Conservation (phyloP, 1,139 yeast genomes). For the Taiozyma sp. region DNA sequence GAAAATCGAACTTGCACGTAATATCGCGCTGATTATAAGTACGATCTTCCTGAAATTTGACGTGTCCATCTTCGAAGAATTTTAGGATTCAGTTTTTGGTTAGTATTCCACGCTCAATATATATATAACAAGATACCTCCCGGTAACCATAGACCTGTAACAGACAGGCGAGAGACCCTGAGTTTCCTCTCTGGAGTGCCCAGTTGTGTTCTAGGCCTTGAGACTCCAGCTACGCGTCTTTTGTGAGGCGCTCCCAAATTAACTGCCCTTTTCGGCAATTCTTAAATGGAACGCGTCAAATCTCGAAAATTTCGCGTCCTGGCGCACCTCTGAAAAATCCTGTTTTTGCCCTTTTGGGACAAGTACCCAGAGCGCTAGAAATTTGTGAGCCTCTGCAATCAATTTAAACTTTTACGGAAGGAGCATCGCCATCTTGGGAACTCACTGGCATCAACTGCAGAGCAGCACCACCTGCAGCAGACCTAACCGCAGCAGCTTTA, state of each 20-base stretch:
- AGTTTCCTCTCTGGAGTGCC: no score
- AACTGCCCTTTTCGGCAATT: neutral
- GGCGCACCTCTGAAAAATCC: neutral
- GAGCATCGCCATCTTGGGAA: neutral
- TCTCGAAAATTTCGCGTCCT: neutral
- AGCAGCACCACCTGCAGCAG: neutral
- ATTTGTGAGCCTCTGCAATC: neutral
- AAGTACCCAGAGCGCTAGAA: neutral
- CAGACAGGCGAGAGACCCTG: no score
- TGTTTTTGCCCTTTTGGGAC: neutral
- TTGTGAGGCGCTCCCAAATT: neutral
- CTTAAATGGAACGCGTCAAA: neutral
- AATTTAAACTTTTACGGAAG: neutral
- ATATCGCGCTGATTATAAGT: no score
- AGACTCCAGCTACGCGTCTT: neutral
- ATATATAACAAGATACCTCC: no score
- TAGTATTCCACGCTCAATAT: no score
- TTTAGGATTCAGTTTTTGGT: no score
- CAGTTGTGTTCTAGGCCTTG: neutral
- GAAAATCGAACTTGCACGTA: no score
- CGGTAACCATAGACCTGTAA: no score
- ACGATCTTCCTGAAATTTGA: no score
- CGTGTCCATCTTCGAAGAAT: no score
- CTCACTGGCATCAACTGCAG: neutral
- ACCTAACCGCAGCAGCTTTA: neutral